Percentiles rank a stretch among this genome's conserved stretches.
These are phyloP conservation scores for Phialophora tarda DNA, from an alignment of 2,329 filamentous ascomycete species.

Conservation along the genomic window DNA sequence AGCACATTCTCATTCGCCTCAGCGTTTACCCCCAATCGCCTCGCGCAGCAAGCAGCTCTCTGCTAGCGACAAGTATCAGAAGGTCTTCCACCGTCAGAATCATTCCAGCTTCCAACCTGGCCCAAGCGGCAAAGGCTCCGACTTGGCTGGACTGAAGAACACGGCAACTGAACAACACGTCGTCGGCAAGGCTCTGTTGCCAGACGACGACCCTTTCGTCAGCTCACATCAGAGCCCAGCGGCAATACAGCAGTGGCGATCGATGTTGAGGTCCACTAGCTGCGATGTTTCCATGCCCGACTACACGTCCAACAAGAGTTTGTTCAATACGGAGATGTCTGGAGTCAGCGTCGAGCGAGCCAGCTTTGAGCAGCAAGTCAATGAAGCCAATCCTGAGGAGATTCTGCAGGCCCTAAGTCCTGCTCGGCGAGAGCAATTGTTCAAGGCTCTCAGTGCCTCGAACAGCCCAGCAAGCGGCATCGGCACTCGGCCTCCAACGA, in stretches of 20 bases:
- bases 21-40: conserved; percentile 43
- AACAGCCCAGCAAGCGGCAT: conserved; percentile 36
- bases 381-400: conserved; percentile 48
- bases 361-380: conserved; percentile 46
- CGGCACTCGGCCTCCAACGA: conserved; percentile 31
- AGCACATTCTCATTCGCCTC: conserved; percentile 69
- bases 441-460: conserved; percentile 47
- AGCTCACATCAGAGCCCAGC: conserved; percentile 45
- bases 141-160: conserved; percentile 30
- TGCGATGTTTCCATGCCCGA: conserved; percentile 58
- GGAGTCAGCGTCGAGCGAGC: conserved; percentile 45
- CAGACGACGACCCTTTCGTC: conserved; percentile 49
- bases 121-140: conserved; percentile 42
- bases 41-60: conserved; percentile 28
- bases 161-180: conserved; percentile 43
- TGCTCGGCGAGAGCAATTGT: conserved; percentile 37
- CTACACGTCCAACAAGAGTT: conserved; percentile 51
- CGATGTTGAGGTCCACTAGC: conserved; percentile 43
- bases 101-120: conserved; percentile 32
- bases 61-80: conserved; percentile 23
- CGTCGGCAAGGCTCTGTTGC: background rate
- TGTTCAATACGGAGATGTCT: conserved; percentile 49
- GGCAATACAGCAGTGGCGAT: conserved; percentile 39
- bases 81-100: conserved; percentile 24
- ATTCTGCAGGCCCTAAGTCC: conserved; percentile 35